Evolutionary conservation across 2,329 filamentous ascomycete genomes (phyloP).

Genomic region (Pleomassaria siparia): DNA sequence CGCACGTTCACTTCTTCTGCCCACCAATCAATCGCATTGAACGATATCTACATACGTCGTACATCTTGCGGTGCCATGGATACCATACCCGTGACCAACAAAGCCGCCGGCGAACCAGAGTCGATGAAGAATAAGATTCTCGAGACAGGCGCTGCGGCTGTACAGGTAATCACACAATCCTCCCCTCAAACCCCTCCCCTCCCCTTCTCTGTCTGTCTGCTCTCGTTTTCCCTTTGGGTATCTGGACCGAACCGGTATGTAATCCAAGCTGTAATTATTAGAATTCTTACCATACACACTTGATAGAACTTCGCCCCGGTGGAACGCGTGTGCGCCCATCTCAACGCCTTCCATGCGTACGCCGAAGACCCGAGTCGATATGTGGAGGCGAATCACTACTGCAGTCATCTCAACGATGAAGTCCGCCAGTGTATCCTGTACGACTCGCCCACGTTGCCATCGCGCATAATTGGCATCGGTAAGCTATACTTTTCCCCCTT

Average conservation of each 20-base stretch:
- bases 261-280: background rate
- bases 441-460: slow-evolving; percentile 66
- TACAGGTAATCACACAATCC: slow-evolving; percentile 50
- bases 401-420: slow-evolving; percentile 74
- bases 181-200: background rate
- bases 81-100: slow-evolving; percentile 33
- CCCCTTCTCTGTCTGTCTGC: too few species aligned
- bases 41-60: background rate
- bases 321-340: slow-evolving; percentile 75
- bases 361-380: slow-evolving; percentile 65
- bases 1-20: too few species aligned
- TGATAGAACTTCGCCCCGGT: slow-evolving; percentile 67
- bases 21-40: background rate
- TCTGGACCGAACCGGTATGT: too few species aligned
- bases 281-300: too few species aligned
- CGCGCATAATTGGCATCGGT: slow-evolving; percentile 72
- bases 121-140: slow-evolving; percentile 60
- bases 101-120: slow-evolving; percentile 53
- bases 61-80: background rate
- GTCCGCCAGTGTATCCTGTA: slow-evolving; percentile 85
- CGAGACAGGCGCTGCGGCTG: slow-evolving; percentile 61
- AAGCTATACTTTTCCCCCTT: background rate
- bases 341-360: slow-evolving; percentile 87
- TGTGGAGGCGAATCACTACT: slow-evolving; percentile 85
- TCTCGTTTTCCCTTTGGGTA: background rate